These are phyloP conservation scores for Linum usitatissimum DNA, from an alignment of 345 rosid species.

Conservation along the genomic window DNA sequence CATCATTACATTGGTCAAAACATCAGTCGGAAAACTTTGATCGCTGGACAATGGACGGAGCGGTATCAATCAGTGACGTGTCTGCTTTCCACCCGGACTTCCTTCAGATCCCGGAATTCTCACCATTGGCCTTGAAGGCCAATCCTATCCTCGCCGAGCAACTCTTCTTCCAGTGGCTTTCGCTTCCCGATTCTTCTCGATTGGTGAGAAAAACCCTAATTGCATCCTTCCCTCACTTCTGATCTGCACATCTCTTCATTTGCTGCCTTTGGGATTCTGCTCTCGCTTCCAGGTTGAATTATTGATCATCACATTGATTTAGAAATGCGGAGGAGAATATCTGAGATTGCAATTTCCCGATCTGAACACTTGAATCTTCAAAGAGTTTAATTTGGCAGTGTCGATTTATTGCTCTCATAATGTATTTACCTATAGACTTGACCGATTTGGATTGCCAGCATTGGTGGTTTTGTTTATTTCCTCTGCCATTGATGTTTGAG, in stretches of 20 bases:
- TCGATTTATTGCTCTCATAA: neutral
- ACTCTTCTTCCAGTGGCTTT: conserved; percentile 91
- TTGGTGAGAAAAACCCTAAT: conserved; percentile 31
- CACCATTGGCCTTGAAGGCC: conserved; percentile 66
- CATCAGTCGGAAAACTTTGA: neutral
- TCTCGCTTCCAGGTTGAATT: neutral
- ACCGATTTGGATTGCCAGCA: conserved; percentile 7
- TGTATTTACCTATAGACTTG: neutral
- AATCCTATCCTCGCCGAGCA: conserved; percentile 59
- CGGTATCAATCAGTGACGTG: conserved; percentile 36
- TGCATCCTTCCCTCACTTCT: neutral
- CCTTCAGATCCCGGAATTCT: conserved; percentile 71
- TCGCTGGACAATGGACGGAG: conserved; percentile 7
- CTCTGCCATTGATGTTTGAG: neutral
- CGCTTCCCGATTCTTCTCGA: conserved; percentile 74
- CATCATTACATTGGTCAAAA: neutral
- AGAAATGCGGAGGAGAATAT: neutral
- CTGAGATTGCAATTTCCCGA: too few relatives aligned
- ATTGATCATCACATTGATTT: neutral
- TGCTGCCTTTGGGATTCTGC: neutral
- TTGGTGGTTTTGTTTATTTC: neutral
- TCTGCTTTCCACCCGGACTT: conserved; percentile 65
- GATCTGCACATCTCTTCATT: too few relatives aligned
- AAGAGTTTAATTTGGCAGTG: too few relatives aligned
- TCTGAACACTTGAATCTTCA: too few relatives aligned